Percentiles rank a stretch among this genome's conserved stretches.
Conservation (phyloP, 1,139 yeast species). For the Kurtzmaniella quercitrusa region DNA sequence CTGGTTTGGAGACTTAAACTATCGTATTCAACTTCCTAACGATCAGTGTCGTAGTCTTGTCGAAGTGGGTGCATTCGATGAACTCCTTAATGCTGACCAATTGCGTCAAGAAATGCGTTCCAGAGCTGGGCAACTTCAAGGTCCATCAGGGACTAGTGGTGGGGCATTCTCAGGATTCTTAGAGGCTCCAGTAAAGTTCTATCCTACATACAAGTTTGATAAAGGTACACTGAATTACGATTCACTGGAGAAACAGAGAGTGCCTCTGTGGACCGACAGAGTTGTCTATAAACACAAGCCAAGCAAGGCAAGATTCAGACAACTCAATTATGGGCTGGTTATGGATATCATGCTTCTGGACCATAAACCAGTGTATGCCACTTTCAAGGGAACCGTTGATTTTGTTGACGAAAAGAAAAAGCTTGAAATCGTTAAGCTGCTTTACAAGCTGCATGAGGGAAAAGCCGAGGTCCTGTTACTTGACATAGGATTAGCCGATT, state of each 20-base stretch:
- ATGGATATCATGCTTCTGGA: constrained; percentile 67
- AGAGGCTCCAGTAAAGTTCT: constrained; percentile 66
- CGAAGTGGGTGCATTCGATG: constrained; percentile 39
- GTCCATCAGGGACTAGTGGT: neutral
- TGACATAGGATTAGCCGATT: constrained; percentile 11
- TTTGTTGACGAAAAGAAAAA: constrained; percentile 49
- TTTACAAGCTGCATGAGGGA: constrained; percentile 32
- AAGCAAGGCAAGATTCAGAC: constrained; percentile 45
- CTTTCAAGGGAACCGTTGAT: constrained; percentile 61
- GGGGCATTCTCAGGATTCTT: constrained; percentile 86
- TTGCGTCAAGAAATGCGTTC: constrained; percentile 69
- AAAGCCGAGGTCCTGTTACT: constrained; percentile 15
- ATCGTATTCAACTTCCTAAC: constrained; percentile 71
- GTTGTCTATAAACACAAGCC: constrained; percentile 45
- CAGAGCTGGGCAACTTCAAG: neutral
- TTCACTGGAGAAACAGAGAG: constrained; percentile 85
- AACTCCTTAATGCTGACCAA: constrained; percentile 74
- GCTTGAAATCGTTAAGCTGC: constrained; percentile 23
- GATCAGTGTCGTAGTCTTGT: constrained; percentile 68
- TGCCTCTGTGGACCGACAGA: constrained; percentile 97
- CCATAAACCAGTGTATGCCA: constrained; percentile 87
- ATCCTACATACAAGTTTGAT: constrained; percentile 93
- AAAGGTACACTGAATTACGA: constrained; percentile 83
- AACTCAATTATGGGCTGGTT: constrained; percentile 57
- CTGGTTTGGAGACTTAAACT: constrained; percentile 97